phyloP scores from a whole-genome alignment of 2,329 filamentous ascomycete species.

The Aspergillus sp. region DNA sequence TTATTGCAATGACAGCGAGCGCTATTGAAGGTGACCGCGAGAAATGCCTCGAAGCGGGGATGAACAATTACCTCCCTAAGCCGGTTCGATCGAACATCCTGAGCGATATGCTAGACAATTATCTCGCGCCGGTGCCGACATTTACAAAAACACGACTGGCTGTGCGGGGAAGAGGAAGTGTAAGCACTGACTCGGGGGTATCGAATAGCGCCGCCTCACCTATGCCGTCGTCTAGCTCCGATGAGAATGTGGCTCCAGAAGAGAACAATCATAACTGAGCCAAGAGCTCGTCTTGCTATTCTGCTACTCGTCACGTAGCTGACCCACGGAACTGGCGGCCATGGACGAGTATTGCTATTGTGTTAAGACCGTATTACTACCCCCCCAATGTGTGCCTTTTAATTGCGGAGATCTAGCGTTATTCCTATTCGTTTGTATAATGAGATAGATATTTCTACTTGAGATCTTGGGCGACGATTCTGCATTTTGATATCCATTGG shows the following conservation, averaged over 20 bases:
- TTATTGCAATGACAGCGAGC: slow-evolving; percentile 96
- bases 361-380: neutral
- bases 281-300: neutral
- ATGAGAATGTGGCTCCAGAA: neutral
- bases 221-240: neutral
- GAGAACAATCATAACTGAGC: neutral
- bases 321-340: too few species aligned
- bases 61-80: slow-evolving; percentile 97
- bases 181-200: slow-evolving; percentile 13
- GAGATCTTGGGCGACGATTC: neutral
- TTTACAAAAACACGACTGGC: slow-evolving; percentile 32
- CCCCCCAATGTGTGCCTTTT: neutral
- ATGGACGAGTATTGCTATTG: neutral
- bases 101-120: slow-evolving; percentile 75
- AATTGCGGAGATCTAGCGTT: neutral
- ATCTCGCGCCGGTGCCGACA: slow-evolving; percentile 55
- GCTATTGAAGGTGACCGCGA: slow-evolving; percentile 93
- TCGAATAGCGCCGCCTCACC: neutral
- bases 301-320: neutral
- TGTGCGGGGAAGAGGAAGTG: slow-evolving; percentile 30
- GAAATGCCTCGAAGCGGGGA: slow-evolving; percentile 91
- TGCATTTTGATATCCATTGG: slow-evolving; percentile 1
- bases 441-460: neutral
- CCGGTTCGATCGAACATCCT: slow-evolving; percentile 87
- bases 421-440: neutral